phyloP scores from a whole-genome alignment of 805 yeast species.

The Candida endomychidarum region DNA sequence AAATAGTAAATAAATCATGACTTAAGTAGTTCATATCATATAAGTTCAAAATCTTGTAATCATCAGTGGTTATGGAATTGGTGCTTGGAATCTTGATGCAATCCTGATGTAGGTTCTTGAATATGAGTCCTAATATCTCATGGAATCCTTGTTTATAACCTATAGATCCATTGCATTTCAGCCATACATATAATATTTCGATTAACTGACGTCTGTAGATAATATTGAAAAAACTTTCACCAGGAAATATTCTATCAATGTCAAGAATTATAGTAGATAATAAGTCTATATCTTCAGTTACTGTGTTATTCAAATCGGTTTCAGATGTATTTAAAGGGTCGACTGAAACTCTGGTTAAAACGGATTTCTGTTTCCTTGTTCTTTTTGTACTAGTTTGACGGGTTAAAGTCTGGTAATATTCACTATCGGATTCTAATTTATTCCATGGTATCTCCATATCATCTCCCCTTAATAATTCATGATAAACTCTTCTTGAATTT shows the following conservation, averaged over 20 bases:
- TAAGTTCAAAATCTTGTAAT: conserved; percentile 36
- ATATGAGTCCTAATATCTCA: conserved; percentile 52
- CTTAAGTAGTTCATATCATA: conserved; percentile 36
- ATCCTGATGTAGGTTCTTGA: conserved; percentile 39
- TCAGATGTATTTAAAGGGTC: conserved; percentile 13
- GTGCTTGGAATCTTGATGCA: conserved; percentile 28
- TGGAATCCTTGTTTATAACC: conserved; percentile 59
- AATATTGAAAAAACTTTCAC: conserved; percentile 33
- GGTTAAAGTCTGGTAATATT: conserved; percentile 22
- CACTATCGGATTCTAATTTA: conserved; percentile 28
- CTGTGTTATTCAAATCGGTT: not conserved
- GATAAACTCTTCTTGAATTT: conserved; percentile 33
- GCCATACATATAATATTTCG: conserved; percentile 48
- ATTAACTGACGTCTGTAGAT: conserved; percentile 31
- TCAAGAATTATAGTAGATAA: conserved; percentile 48
- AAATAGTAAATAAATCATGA: conserved; percentile 46
- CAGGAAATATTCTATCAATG: conserved; percentile 54
- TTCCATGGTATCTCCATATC: conserved; percentile 42
- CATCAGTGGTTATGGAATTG: conserved; percentile 27
- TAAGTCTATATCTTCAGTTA: conserved; percentile 30
- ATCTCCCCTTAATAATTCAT: conserved; percentile 26
- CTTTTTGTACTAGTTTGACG: conserved; percentile 15
- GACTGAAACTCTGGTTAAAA: conserved; percentile 19
- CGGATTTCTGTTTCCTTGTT: conserved; percentile 11
- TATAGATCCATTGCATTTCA: conserved; percentile 46